Percentiles rank a stretch among this genome's conserved stretches.
These are phyloP conservation scores for Herpetomonas samuelpessoai DNA, from an alignment of 208 protist genomes.

Conservation along the genomic window DNA sequence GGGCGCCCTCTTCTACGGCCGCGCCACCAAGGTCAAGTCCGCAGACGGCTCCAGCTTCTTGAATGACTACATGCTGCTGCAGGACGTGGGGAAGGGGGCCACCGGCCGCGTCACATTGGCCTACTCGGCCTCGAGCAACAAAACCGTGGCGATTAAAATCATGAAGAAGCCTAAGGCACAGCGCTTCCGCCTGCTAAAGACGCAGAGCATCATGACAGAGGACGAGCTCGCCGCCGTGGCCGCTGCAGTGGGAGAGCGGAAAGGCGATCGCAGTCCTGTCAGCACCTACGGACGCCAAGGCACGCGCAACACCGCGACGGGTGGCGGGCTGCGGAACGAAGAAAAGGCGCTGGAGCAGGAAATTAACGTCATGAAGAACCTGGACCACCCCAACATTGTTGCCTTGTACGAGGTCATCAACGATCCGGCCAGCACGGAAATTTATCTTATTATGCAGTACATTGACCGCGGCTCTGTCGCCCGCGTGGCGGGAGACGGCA, in stretches of 20 bases:
- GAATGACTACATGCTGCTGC: constrained; percentile 49
- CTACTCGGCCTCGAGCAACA: constrained; percentile 15
- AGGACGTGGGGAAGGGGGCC: constrained; percentile 31
- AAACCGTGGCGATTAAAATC: constrained; percentile 45
- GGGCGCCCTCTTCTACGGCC: constrained; percentile 1
- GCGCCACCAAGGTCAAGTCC: not conserved
- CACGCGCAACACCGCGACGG: constrained; percentile 20
- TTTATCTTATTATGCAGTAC: constrained; percentile 95
- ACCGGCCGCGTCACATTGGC: constrained; percentile 40
- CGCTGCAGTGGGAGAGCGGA: not conserved
- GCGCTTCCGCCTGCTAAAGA: constrained; percentile 7
- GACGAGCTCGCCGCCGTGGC: not conserved
- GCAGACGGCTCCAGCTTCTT: constrained; percentile 25
- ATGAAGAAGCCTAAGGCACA: constrained; percentile 19
- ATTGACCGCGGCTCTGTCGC: constrained; percentile 64
- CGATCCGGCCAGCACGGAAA: constrained; percentile 82
- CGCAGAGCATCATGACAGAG: constrained; percentile 4
- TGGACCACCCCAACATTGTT: constrained; percentile 95
- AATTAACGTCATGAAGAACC: constrained; percentile 95
- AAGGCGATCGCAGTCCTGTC: not conserved
- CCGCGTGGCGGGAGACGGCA: constrained; percentile 22
- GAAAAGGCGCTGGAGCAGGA: constrained; percentile 68
- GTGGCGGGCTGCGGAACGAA: constrained; percentile 15
- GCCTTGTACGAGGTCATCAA: constrained; percentile 95
- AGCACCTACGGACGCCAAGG: constrained; percentile 3